Evolutionary conservation across 306 rosid species (phyloP), one percentile per base, ranked within the genome.

Genomic region (Castanea mollissima): DNA sequence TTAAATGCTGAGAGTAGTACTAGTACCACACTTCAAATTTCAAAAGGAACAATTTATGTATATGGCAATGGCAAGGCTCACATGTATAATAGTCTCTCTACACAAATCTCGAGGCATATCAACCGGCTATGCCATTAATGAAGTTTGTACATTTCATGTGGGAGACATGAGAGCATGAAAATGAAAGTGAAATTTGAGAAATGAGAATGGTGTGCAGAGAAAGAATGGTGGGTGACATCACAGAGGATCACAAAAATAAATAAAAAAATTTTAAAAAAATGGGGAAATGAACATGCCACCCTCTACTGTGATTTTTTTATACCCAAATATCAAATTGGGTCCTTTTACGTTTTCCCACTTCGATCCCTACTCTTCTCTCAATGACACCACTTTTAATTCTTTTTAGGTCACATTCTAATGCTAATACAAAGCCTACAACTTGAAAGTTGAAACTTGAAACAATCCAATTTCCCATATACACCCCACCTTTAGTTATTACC

Each of bases 361-460:
- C 81, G 78, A 74, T 78, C 78, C 80, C 63, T 44, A 23, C 55
- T 78, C 83, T 81, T 74, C 78, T 74, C 78, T 85, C 80, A 20
- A 78, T 60, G 78, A 55, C 52, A 14, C 70, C 80, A 8, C 49
- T 55, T 77, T 81, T 75, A 16, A 49, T 73, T 49, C 74, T 80
- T 80, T 71, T 74, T 13, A 71, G 21, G 79, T 74, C 74, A 13
- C 76, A 54, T 38, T 14, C 46, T 32, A 19, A 16, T 64, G 32
- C 41, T 64, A 13, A 41, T 38, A 38, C 7, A 1, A 5, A 18
- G 31, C 1, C 41, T 19, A 10, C 32, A 4, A 23, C 65, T 59
- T 23, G 18, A 11, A 5, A 7, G 46, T 8, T 41, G 46, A 41
- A 41, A 29, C 3, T 29, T 29, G 3, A 29, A 29, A 41, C 12